Evolutionary conservation across 108 stramenopile genomes (phyloP).

Genomic region (Cyclotella choctawhatcheeana): DNA sequence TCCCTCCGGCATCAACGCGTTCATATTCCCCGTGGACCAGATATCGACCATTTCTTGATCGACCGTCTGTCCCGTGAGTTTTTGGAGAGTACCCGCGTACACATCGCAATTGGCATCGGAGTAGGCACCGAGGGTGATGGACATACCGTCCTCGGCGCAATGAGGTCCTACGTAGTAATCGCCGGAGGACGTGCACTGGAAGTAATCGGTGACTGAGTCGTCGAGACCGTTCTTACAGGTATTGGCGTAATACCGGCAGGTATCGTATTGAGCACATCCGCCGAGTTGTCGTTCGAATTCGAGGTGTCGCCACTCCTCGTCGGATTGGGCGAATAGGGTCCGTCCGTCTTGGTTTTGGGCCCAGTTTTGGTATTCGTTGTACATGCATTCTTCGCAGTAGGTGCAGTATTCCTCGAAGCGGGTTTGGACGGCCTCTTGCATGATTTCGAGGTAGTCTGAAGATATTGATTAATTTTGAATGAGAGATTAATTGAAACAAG

Average conservation of each 20-base stretch:
- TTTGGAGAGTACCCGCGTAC: slow-evolving; percentile 48
- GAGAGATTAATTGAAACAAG: too few relatives aligned
- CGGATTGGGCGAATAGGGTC: background rate
- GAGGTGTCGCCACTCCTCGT: slow-evolving; percentile 17
- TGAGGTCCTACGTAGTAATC: slow-evolving; percentile 73
- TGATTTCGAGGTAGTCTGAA: slow-evolving; percentile 69
- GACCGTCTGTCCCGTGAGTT: slow-evolving; percentile 9
- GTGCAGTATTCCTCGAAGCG: slow-evolving; percentile 72
- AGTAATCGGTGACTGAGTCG: slow-evolving; percentile 27
- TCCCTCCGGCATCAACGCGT: slow-evolving; percentile 7
- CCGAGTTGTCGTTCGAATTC: slow-evolving; percentile 35
- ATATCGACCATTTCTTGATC: slow-evolving; percentile 48
- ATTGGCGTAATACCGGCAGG: slow-evolving; percentile 36
- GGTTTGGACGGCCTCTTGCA: slow-evolving; percentile 59
- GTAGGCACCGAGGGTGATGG: slow-evolving; percentile 79
- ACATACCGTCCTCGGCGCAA: slow-evolving; percentile 67
- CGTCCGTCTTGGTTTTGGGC: slow-evolving; percentile 23
- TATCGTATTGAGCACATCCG: slow-evolving; percentile 39
- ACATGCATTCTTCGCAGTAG: slow-evolving; percentile 44
- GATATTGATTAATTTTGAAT: too few relatives aligned
- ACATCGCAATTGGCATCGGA: slow-evolving; percentile 73
- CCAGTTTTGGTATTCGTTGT: slow-evolving; percentile 39
- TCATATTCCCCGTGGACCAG: slow-evolving; percentile 6
- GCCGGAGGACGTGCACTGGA: slow-evolving; percentile 35
- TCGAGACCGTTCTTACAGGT: slow-evolving; percentile 17